A percentile compares a stretch with the other conserved stretches of the same genome.
These are phyloP conservation scores for Penicillium sclerotigenum DNA, from an alignment of 2,329 filamentous ascomycete genomes.

Conservation along the genomic window DNA sequence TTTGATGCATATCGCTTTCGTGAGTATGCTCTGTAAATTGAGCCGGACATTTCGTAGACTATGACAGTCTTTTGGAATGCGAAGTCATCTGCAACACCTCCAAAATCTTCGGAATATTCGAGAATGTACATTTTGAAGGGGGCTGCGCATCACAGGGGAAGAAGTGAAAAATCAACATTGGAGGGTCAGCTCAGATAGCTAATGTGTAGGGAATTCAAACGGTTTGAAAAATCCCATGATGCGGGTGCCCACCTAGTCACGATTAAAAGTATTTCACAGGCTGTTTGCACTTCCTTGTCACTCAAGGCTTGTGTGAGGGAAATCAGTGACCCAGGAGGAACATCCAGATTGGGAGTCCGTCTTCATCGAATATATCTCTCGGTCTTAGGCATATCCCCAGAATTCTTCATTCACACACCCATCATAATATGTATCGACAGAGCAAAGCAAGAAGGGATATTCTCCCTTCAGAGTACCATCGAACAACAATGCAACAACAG, in stretches of 20 bases:
- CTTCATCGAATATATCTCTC: background rate
- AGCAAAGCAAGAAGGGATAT: background rate
- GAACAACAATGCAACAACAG: background rate
- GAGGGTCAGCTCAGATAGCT: background rate
- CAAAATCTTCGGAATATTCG: slow-evolving; percentile 6
- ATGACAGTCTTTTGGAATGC: slow-evolving; percentile 1
- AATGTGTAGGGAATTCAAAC: background rate
- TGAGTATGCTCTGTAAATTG: slow-evolving; percentile 1
- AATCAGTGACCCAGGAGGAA: background rate
- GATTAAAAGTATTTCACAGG: background rate
- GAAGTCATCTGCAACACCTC: background rate
- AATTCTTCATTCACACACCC: background rate
- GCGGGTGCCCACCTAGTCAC: background rate
- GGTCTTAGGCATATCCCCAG: background rate
- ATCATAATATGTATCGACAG: background rate
- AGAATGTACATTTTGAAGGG: background rate
- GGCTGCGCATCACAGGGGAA: background rate
- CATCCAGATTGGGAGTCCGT: background rate
- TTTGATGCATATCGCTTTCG: background rate
- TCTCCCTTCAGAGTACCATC: too few species aligned
- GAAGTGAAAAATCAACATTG: background rate
- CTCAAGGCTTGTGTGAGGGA: background rate
- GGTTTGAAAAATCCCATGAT: background rate
- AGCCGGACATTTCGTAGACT: slow-evolving; percentile 2
- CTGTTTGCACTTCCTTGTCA: slow-evolving; percentile 1